These are phyloP conservation scores for Peltaster fructicola DNA, from an alignment of 2,329 filamentous ascomycete genomes.

Conservation along the genomic window DNA sequence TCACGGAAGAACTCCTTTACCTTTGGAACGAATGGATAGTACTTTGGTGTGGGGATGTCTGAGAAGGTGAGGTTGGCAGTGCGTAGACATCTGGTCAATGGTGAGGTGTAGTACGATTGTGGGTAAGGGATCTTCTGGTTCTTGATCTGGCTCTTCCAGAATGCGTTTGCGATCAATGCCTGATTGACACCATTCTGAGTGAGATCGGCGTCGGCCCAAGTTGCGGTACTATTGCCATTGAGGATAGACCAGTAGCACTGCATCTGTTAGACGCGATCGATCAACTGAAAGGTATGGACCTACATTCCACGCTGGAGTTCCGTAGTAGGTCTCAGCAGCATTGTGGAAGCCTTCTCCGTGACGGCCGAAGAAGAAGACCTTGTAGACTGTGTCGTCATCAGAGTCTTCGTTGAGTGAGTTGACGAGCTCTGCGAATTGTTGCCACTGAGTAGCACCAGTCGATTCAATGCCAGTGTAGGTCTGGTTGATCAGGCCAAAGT, in stretches of 20 bases:
- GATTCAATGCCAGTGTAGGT: slow-evolving; percentile 37
- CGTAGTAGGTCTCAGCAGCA: slow-evolving; percentile 46
- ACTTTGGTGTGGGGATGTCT: slow-evolving; percentile 33
- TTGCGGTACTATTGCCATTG: slow-evolving; percentile 43
- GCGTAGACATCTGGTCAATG: slow-evolving; percentile 42
- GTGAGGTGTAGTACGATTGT: slow-evolving; percentile 48
- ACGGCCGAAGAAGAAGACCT: slow-evolving; percentile 51
- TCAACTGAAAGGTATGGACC: slow-evolving; percentile 26
- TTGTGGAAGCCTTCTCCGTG: slow-evolving; percentile 53
- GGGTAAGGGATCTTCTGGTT: slow-evolving; percentile 41
- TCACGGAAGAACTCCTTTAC: slow-evolving; percentile 52
- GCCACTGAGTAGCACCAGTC: slow-evolving; percentile 42
- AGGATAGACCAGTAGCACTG: slow-evolving; percentile 44
- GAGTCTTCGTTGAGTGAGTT: slow-evolving; percentile 35
- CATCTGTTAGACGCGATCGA: background rate
- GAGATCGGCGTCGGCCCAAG: slow-evolving; percentile 48
- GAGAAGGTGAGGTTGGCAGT: slow-evolving; percentile 47
- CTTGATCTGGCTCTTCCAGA: slow-evolving; percentile 40
- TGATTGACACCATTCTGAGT: slow-evolving; percentile 39
- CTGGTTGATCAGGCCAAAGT: slow-evolving; percentile 49
- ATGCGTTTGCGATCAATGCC: slow-evolving; percentile 39
- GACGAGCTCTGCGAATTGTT: slow-evolving; percentile 44
- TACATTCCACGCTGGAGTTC: slow-evolving; percentile 51
- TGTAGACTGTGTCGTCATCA: slow-evolving; percentile 40
- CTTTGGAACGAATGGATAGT: slow-evolving; percentile 36